phyloP scores from a whole-genome alignment of 129 eudicot genomes.

The Flaveria linearis region DNA sequence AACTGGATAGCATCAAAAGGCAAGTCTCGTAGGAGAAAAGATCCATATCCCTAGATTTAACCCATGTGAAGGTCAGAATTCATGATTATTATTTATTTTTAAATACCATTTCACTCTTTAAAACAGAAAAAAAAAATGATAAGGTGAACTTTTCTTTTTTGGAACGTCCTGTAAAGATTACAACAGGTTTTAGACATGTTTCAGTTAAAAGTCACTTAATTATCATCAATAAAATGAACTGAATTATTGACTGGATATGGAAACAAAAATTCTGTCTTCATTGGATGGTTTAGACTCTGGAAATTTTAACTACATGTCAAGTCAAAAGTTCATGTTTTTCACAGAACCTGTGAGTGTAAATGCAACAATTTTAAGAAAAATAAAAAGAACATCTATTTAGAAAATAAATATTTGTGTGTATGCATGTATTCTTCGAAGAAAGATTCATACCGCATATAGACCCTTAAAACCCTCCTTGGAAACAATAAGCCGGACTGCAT shows the following conservation, averaged over 20 bases:
- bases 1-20: constrained; percentile 99
- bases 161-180: background rate
- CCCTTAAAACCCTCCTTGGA: constrained; percentile 87
- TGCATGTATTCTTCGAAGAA: constrained; percentile 6
- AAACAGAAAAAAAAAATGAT: background rate
- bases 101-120: background rate
- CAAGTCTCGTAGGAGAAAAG: constrained; percentile 92
- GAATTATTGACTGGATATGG: no score
- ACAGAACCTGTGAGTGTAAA: background rate
- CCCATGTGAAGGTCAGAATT: constrained; percentile 19
- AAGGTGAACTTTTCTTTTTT: constrained; percentile 1
- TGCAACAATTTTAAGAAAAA: background rate
- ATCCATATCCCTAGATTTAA: constrained; percentile 77
- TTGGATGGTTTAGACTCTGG: background rate
- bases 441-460: constrained; percentile 80
- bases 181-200: background rate
- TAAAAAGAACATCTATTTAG: background rate
- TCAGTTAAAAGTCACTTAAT: background rate
- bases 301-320: background rate
- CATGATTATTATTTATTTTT: background rate
- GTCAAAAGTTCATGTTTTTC: background rate
- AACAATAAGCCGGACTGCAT: constrained; percentile 78
- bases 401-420: background rate
- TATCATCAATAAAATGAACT: no score
- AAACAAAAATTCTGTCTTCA: no score